Evolutionary conservation across 495 filamentous ascomycete genomes (phyloP), one percentile per base, ranked within the genome.

Genomic region (Xylaria venustula): DNA sequence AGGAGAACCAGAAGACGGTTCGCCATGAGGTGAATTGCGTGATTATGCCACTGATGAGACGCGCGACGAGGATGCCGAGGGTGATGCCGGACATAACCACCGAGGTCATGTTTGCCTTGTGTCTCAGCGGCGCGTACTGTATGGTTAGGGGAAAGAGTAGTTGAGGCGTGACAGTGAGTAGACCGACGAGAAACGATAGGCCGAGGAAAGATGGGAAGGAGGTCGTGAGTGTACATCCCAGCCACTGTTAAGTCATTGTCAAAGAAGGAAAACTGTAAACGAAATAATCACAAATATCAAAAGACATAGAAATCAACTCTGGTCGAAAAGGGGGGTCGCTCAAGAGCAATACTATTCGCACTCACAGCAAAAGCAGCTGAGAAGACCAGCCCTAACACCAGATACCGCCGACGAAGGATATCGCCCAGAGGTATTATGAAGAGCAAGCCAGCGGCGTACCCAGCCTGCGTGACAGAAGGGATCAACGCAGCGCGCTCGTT

Each of bases 111-210:
- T 83, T 83, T 12, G 88, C 88, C 7, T 89, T 84, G 30, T 86
- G 84, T 23, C 85, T 72, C 3, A 84, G 79, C 0, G 91, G 90
- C 0, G 90, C 89, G 25, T 93, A 86, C 67, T 93, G 90, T 20
- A 90, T 90, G 4, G 93, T 90, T 0, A 95, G 75, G 0, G 91
- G 91, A 17, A 95, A 87, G 88, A 93, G 88, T 50, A 92, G 80
- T 73, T 94, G 90, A 0, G 91, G 91, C 11, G 91, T 93, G 4
- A 95, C 90, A 2, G 91, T 95, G 9, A 88, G 86, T n/a, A 90
- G 64, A 14, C 86, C 85, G 23, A 82, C 83, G 37, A 93, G 68
- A 69, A 88, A 93, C 15, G 86, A 90, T 55, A 93, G 75, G 11
- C 77, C 84, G 2, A 82, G 75, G 73, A 95, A 93, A 23, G 80